Percentiles rank a stretch among this genome's conserved stretches.
phyloP scores from a whole-genome alignment of 2,329 filamentous ascomycete species.

The Colletotrichum cordylinicola region DNA sequence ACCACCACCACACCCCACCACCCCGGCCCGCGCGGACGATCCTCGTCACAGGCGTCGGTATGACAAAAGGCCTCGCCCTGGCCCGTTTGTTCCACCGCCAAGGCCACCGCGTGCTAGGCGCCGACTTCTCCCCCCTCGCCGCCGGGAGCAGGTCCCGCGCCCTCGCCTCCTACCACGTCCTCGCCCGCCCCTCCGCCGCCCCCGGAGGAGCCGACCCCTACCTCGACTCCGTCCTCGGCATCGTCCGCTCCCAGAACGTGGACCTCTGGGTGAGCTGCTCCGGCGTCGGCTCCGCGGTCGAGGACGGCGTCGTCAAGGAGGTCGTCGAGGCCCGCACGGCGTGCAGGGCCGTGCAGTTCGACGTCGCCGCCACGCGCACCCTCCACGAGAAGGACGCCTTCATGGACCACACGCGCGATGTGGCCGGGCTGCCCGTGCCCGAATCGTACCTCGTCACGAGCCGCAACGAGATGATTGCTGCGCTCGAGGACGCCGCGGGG shows the following conservation, averaged over 20 bases:
- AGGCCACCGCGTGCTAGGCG: constrained; percentile 75
- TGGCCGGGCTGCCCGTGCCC: constrained; percentile 57
- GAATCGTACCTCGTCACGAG: constrained; percentile 60
- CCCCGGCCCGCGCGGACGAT: constrained; percentile 40
- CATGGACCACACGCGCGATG: constrained; percentile 58
- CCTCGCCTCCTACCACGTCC: constrained; percentile 58
- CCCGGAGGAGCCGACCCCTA: constrained; percentile 51
- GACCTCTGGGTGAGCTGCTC: constrained; percentile 79
- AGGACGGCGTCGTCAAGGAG: constrained; percentile 71
- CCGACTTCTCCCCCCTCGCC: constrained; percentile 63
- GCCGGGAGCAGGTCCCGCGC: constrained; percentile 64
- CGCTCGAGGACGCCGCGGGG: constrained; percentile 45
- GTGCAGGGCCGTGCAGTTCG: constrained; percentile 70
- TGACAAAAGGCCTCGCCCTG: constrained; percentile 72
- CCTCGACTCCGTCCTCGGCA: constrained; percentile 58
- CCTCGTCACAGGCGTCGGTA: constrained; percentile 75
- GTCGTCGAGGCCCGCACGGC: constrained; percentile 60
- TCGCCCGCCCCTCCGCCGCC: constrained; percentile 38
- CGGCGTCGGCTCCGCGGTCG: constrained; percentile 67
- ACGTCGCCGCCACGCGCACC: constrained; percentile 56
- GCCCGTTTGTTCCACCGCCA: constrained; percentile 68
- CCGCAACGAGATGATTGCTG: constrained; percentile 54
- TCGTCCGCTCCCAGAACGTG: constrained; percentile 65
- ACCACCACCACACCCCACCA: background rate
- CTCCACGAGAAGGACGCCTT: constrained; percentile 73